These are phyloP conservation scores for Fusarium sp. DNA, from an alignment of 2,329 filamentous ascomycete genomes.

Conservation along the genomic window DNA sequence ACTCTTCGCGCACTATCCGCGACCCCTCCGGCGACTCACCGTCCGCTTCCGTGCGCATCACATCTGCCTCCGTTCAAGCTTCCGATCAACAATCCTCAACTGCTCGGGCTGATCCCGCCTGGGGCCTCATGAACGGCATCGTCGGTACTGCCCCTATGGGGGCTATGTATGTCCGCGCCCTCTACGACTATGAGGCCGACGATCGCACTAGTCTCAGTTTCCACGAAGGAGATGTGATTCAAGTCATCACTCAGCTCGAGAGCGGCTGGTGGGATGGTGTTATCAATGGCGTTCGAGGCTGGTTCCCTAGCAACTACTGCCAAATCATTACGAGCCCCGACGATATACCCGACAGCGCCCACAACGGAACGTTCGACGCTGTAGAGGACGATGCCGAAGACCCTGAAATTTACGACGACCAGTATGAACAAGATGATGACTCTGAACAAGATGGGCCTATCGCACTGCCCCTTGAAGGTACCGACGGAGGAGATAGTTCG, in stretches of 20 bases:
- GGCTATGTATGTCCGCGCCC: slow-evolving; percentile 90
- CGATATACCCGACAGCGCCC: slow-evolving; percentile 74
- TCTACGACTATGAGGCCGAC: slow-evolving; percentile 98
- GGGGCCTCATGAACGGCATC: slow-evolving; percentile 70
- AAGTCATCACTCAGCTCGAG: slow-evolving; percentile 97
- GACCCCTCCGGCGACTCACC: slow-evolving; percentile 50
- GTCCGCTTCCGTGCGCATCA: slow-evolving; percentile 49
- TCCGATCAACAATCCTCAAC: slow-evolving; percentile 44
- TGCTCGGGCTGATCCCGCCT: slow-evolving; percentile 47
- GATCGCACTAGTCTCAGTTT: slow-evolving; percentile 97
- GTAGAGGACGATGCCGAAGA: slow-evolving; percentile 74
- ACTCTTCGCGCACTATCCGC: slow-evolving; percentile 50
- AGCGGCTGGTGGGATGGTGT: slow-evolving; percentile 99
- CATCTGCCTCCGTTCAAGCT: slow-evolving; percentile 44
- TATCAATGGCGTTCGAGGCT: slow-evolving; percentile 95
- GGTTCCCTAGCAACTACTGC: slow-evolving; percentile 99
- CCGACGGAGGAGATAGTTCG: slow-evolving; percentile 74
- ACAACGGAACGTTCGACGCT: slow-evolving; percentile 67
- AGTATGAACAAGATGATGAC: slow-evolving; percentile 75
- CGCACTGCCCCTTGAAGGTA: slow-evolving; percentile 77
- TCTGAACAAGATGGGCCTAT: slow-evolving; percentile 71
- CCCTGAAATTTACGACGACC: slow-evolving; percentile 75
- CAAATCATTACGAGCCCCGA: slow-evolving; percentile 83
- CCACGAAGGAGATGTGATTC: slow-evolving; percentile 95
- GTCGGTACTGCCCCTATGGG: slow-evolving; percentile 71